Percentiles rank a stretch among this genome's conserved stretches.
Conservation (phyloP, 352 stramenopile genomes). For the Globisporangium yorkense region DNA sequence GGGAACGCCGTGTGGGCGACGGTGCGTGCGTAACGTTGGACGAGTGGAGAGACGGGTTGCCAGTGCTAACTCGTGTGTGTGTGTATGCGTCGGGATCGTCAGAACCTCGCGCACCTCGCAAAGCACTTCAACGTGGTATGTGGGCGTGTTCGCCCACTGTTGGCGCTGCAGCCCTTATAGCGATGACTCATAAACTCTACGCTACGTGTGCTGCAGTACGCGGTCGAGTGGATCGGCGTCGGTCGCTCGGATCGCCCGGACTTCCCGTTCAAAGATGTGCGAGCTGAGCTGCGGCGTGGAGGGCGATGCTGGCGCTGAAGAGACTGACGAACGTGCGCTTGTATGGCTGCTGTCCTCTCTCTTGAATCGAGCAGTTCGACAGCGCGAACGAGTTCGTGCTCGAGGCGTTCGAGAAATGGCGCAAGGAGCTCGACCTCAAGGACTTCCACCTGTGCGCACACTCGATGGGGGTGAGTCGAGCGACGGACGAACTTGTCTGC, state of each 20-base stretch:
- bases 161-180: too few species aligned
- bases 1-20: slow-evolving; percentile 82
- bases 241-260: slow-evolving; percentile 75
- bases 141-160: not conserved
- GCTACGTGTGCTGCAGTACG: slow-evolving; percentile 35
- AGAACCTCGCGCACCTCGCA: slow-evolving; percentile 69
- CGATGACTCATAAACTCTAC: too few species aligned
- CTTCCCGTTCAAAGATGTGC: slow-evolving; percentile 63
- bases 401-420: slow-evolving; percentile 65
- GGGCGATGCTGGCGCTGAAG: too few species aligned
- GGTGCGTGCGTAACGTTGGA: slow-evolving; percentile 14
- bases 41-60: not conserved
- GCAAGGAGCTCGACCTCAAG: slow-evolving; percentile 62
- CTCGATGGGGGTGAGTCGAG: slow-evolving; percentile 62
- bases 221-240: slow-evolving; percentile 81
- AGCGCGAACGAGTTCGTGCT: slow-evolving; percentile 74
- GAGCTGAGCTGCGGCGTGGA: not conserved
- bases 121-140: slow-evolving; percentile 84
- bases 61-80: slow-evolving; percentile 5
- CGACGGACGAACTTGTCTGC: not conserved
- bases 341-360: not conserved
- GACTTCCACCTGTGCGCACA: slow-evolving; percentile 71
- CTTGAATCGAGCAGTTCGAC: slow-evolving; percentile 43
- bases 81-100: not conserved
- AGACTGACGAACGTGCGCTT: not conserved